These are phyloP conservation scores for Brassica nigra DNA, from an alignment of 345 rosid genomes.

Conservation along the genomic window DNA sequence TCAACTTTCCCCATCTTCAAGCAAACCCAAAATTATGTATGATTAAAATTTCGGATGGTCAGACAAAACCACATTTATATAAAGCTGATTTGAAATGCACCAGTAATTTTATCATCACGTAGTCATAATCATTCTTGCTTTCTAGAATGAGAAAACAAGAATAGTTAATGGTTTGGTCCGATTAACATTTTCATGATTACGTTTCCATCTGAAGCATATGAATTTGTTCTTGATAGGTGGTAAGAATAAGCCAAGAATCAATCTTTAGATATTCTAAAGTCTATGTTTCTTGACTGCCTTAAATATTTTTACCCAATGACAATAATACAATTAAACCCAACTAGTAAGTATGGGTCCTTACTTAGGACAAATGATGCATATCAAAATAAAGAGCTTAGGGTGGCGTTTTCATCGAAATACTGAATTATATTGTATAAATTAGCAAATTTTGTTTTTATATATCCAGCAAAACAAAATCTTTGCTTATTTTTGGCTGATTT, in stretches of 20 bases:
- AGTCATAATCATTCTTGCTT: slow-evolving; percentile 36
- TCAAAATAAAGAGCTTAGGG: background rate
- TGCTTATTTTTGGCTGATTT: slow-evolving; percentile 7
- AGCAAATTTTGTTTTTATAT: background rate
- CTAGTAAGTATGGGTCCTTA: background rate
- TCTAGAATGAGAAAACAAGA: slow-evolving; percentile 21
- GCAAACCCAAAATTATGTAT: slow-evolving; percentile 36
- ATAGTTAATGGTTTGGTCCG: slow-evolving; percentile 6
- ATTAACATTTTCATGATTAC: slow-evolving; percentile 6
- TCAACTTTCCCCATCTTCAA: slow-evolving; percentile 44
- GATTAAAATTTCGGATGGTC: slow-evolving; percentile 36
- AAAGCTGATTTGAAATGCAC: slow-evolving; percentile 38
- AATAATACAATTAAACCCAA: background rate
- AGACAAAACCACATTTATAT: slow-evolving; percentile 33
- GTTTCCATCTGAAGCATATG: slow-evolving; percentile 1
- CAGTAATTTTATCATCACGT: slow-evolving; percentile 23
- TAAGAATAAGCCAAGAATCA: background rate
- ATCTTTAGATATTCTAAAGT: background rate
- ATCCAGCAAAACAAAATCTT: slow-evolving; percentile 14
- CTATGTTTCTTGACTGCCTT: background rate
- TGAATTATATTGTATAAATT: background rate
- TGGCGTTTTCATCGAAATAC: background rate
- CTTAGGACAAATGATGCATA: background rate
- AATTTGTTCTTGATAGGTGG: background rate
- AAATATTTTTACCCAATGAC: background rate